phyloP scores from a whole-genome alignment of 768 basidiomycete species.

The Leccinum aurantiacum region DNA sequence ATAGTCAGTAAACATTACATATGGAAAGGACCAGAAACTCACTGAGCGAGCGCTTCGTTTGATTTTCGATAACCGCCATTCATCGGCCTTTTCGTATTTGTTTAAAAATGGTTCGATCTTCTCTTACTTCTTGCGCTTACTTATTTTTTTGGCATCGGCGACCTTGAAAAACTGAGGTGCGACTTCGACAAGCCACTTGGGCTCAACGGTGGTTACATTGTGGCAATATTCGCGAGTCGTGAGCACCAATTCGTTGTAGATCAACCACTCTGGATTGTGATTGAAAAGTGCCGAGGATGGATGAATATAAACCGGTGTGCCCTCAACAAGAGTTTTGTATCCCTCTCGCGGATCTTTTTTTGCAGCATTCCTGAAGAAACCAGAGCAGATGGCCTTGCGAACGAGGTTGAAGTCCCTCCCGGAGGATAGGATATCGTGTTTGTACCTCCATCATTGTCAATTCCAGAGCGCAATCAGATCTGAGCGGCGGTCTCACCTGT shows the following conservation, averaged over 20 bases:
- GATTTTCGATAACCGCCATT: slow-evolving; percentile 92
- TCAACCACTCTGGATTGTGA: slow-evolving; percentile 92
- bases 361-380: slow-evolving; percentile 97
- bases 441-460: slow-evolving; percentile 59
- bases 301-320: slow-evolving; percentile 99
- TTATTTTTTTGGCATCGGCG: slow-evolving; percentile 96
- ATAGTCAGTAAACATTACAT: slow-evolving; percentile 14
- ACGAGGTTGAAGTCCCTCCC: slow-evolving; percentile 92
- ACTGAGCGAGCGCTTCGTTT: slow-evolving; percentile 88
- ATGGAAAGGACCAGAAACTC: slow-evolving; percentile 25
- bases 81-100: slow-evolving; percentile 92
- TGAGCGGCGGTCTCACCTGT: slow-evolving; percentile 60
- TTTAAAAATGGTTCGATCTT: slow-evolving; percentile 97
- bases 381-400: slow-evolving; percentile 93
- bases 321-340: slow-evolving; percentile 96
- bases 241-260: slow-evolving; percentile 93
- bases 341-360: slow-evolving; percentile 99
- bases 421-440: slow-evolving; percentile 93
- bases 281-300: slow-evolving; percentile 97
- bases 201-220: slow-evolving; percentile 93
- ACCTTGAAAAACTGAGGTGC: slow-evolving; percentile 99
- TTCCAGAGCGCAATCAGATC: not conserved
- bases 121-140: slow-evolving; percentile 92
- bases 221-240: slow-evolving; percentile 96
- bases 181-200: slow-evolving; percentile 97